Evolutionary conservation across 169 alveolate species (phyloP).

Genomic region (Amoebophrya sp.): DNA sequence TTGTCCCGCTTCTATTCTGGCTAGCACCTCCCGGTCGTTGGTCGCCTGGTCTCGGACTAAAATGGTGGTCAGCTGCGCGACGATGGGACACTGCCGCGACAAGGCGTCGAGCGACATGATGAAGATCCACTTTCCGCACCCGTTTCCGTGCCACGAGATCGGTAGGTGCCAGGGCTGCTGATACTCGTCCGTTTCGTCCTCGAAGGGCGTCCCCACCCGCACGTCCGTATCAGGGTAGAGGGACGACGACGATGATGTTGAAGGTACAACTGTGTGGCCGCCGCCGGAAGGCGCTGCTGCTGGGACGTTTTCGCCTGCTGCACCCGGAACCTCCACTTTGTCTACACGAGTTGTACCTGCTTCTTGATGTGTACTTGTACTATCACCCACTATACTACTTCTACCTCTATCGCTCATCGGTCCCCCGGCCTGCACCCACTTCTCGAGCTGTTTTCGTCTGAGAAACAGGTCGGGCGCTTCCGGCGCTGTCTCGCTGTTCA

Average conservation of each 20-base stretch:
- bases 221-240: neutral
- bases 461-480: conserved; percentile 23
- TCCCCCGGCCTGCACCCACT: neutral
- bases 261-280: no score
- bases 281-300: neutral
- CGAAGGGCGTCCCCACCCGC: neutral
- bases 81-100: conserved; percentile 39
- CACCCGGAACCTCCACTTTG: neutral
- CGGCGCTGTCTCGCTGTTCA: neutral
- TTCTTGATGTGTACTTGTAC: no score
- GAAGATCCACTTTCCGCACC: conserved; percentile 48
- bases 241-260: no score
- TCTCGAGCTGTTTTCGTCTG: neutral
- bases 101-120: conserved; percentile 40
- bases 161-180: neutral
- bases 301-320: neutral
- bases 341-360: no score
- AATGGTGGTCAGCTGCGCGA: conserved; percentile 37
- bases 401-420: no score
- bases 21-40: neutral
- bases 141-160: conserved; percentile 36
- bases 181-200: no score
- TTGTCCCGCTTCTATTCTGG: neutral
- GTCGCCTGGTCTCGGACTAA: neutral
- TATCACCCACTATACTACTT: no score